Conservation (phyloP, 2,329 filamentous ascomycete species). For the Ramularia collo-cygni region DNA sequence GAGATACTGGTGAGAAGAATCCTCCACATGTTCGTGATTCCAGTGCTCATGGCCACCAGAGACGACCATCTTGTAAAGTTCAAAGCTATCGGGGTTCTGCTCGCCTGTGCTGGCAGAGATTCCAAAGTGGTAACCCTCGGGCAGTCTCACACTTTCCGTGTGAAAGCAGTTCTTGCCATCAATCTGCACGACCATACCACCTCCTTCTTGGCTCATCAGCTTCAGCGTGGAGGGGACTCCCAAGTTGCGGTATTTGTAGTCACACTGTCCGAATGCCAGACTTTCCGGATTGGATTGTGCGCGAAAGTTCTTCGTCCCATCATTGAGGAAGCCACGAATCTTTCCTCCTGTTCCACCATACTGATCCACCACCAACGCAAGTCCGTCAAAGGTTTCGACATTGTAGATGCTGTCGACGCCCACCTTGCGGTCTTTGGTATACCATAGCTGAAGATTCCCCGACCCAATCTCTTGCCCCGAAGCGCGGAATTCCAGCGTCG, state of each 20-base stretch:
- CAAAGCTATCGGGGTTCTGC: constrained; percentile 79
- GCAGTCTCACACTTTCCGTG: constrained; percentile 68
- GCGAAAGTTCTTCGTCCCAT: constrained; percentile 74
- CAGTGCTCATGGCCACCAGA: constrained; percentile 40
- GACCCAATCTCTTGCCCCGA: constrained; percentile 77
- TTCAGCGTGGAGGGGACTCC: constrained; percentile 76
- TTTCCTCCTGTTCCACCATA: constrained; percentile 72
- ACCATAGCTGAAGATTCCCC: constrained; percentile 93
- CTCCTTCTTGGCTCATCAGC: constrained; percentile 54
- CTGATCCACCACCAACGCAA: constrained; percentile 78
- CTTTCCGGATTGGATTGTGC: constrained; percentile 70
- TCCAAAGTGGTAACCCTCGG: constrained; percentile 74
- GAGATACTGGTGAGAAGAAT: constrained; percentile 20
- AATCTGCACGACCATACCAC: constrained; percentile 65
- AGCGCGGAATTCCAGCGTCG: constrained; percentile 80
- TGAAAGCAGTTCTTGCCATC: constrained; percentile 80
- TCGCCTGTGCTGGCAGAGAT: constrained; percentile 84
- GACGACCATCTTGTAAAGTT: constrained; percentile 80
- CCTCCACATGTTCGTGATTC: constrained; percentile 18
- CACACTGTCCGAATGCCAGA: constrained; percentile 88
- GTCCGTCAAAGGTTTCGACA: constrained; percentile 77
- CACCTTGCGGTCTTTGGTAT: constrained; percentile 61
- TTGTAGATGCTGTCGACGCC: constrained; percentile 77
- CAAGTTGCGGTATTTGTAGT: constrained; percentile 83
- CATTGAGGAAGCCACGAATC: constrained; percentile 88